phyloP scores from a whole-genome alignment of 768 basidiomycete genomes.

The Dacryopinax spathularia region DNA sequence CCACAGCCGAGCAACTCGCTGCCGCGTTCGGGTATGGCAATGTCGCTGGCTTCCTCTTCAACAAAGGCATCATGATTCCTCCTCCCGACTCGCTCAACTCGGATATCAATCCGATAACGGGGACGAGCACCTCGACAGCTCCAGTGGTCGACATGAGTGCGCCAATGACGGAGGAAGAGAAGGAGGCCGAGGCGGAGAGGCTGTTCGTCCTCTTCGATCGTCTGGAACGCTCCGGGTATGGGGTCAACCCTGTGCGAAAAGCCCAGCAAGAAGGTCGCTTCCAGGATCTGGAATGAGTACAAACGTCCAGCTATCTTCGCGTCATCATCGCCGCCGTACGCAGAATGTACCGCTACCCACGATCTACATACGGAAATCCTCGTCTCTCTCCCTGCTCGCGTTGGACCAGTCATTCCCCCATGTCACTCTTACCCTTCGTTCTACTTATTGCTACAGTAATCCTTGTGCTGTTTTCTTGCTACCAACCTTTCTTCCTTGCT shows the following conservation, averaged over 20 bases:
- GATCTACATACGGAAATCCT: not conserved
- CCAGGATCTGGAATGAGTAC: not conserved
- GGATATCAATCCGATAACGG: conserved; percentile 74
- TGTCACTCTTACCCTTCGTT: too few relatives aligned
- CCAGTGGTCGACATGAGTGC: conserved; percentile 24
- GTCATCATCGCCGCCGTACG: not conserved
- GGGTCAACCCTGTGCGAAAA: conserved; percentile 42
- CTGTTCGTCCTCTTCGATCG: conserved; percentile 85
- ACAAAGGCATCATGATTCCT: conserved; percentile 65
- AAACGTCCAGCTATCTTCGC: too few relatives aligned
- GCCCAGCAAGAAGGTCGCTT: conserved; percentile 41
- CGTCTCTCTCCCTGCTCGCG: not conserved
- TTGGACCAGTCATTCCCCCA: not conserved
- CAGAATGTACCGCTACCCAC: not conserved
- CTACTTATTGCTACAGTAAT: not conserved
- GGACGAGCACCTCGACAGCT: conserved; percentile 31
- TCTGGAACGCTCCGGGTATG: conserved; percentile 58
- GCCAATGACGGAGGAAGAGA: conserved; percentile 86
- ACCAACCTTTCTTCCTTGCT: not conserved
- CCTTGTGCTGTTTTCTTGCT: not conserved
- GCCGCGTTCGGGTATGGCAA: conserved; percentile 85
- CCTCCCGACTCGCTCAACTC: conserved; percentile 31
- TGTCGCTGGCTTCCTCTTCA: conserved; percentile 86
- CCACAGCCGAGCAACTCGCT: conserved; percentile 51
- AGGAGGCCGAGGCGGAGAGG: conserved; percentile 83